Conservation (phyloP, 371 early-diverging fungal genomes). For the Mycotypha africana region DNA sequence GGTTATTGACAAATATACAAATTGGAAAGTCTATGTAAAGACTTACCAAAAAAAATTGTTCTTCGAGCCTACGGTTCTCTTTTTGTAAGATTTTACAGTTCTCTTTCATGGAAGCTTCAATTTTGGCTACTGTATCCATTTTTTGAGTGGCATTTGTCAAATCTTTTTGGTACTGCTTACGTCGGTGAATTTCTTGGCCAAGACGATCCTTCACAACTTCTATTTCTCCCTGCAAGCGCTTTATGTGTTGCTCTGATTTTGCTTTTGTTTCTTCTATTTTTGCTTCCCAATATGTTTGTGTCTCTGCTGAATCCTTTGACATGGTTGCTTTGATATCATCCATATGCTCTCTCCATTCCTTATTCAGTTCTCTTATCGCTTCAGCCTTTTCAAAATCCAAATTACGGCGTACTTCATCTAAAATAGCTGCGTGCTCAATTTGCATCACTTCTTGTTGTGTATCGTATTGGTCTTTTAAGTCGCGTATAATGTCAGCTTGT, state of each 20-base stretch:
- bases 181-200: constrained; percentile 26
- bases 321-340: constrained; percentile 27
- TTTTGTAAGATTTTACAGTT: no score
- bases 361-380: constrained; percentile 5
- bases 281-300: constrained; percentile 30
- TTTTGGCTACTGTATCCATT: neutral
- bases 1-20: no score
- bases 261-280: constrained; percentile 19
- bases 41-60: no score
- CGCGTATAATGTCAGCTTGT: constrained; percentile 18
- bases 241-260: constrained; percentile 1
- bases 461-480: constrained; percentile 23
- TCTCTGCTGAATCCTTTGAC: constrained; percentile 29
- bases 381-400: constrained; percentile 13
- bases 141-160: constrained; percentile 2
- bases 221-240: constrained; percentile 23
- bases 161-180: constrained; percentile 16
- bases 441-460: constrained; percentile 23
- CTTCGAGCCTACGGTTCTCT: no score
- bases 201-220: constrained; percentile 33
- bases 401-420: constrained; percentile 13
- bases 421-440: constrained; percentile 17
- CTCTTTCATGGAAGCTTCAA: no score
- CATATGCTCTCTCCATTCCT: constrained; percentile 26
- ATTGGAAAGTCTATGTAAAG: no score